Conservation (phyloP, 169 alveolate species). For the Babesia divergens region DNA sequence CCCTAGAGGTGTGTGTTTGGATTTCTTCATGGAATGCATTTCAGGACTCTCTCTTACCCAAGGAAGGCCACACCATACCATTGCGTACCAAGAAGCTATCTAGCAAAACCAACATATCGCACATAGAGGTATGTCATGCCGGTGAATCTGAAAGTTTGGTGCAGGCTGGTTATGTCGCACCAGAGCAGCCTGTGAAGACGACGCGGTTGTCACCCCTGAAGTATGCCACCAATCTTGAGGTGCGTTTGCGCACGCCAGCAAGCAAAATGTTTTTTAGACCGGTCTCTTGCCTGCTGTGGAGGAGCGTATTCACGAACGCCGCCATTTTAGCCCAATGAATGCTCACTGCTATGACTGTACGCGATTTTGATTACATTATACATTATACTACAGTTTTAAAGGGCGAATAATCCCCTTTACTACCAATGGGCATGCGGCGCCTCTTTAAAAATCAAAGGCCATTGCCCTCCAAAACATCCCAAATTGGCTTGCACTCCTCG, state of each 20-base stretch:
- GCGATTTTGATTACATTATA: neutral
- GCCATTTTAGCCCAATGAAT: slow-evolving; percentile 7
- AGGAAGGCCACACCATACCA: slow-evolving; percentile 2
- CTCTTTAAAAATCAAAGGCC: neutral
- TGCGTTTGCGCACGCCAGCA: neutral
- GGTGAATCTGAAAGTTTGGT: neutral
- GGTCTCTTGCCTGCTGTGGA: slow-evolving; percentile 15
- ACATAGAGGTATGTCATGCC: slow-evolving; percentile 18
- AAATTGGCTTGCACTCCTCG: slow-evolving; percentile 61
- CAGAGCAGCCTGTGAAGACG: slow-evolving; percentile 16
- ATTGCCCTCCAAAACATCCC: slow-evolving; percentile 41
- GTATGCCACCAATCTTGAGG: slow-evolving; percentile 23
- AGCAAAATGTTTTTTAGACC: neutral
- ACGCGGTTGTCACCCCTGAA: neutral
- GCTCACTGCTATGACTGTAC: slow-evolving; percentile 37
- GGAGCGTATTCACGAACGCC: neutral
- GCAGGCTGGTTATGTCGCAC: slow-evolving; percentile 16
- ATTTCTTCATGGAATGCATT: no score
- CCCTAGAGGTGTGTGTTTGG: slow-evolving; percentile 37
- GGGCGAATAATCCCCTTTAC: neutral
- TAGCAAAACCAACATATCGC: slow-evolving; percentile 28
- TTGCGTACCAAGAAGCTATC: neutral
- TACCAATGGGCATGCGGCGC: neutral
- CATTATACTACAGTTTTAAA: slow-evolving; percentile 13
- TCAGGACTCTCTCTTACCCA: slow-evolving; percentile 52